Percentiles rank a stretch among this genome's conserved stretches.
Evolutionary conservation across 2,329 filamentous ascomycete genomes (phyloP).

Genomic region (Colletotrichum magnum): DNA sequence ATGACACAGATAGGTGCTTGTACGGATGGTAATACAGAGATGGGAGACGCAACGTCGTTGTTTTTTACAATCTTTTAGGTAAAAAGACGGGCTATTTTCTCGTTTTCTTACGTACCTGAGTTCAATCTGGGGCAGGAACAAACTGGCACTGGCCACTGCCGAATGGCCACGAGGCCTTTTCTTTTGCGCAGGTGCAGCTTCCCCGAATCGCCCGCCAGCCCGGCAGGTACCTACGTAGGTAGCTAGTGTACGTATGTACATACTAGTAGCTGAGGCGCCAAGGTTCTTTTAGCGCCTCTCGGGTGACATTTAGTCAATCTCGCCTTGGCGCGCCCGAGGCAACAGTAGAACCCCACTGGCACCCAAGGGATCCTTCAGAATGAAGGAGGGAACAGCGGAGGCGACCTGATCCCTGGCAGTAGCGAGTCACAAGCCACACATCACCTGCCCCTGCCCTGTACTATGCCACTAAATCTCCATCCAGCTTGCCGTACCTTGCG

Average conservation of each 20-base stretch:
- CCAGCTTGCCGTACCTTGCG: background rate
- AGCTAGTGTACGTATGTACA: too few species aligned
- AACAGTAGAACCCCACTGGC: background rate
- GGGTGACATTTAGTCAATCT: constrained; percentile 23
- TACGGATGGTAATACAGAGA: too few species aligned
- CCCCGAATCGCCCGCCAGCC: constrained; percentile 14
- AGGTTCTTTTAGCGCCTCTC: background rate
- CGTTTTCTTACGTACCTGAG: constrained; percentile 21
- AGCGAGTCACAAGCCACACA: constrained; percentile 31
- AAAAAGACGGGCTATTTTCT: constrained; percentile 14
- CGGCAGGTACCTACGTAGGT: background rate
- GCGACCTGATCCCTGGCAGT: background rate
- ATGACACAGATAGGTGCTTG: too few species aligned
- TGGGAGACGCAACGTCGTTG: background rate
- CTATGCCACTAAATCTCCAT: too few species aligned
- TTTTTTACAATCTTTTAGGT: constrained; percentile 15
- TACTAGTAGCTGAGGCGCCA: too few species aligned
- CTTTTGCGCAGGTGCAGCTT: too few species aligned
- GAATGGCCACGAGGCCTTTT: constrained; percentile 26
- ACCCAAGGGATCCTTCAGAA: background rate
- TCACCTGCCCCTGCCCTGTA: constrained; percentile 1
- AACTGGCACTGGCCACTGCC: constrained; percentile 2
- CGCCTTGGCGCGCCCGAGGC: constrained; percentile 11
- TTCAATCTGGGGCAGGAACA: background rate
- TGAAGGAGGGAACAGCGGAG: too few species aligned